Percentiles rank a stretch among this genome's conserved stretches.
These are phyloP conservation scores for Porogramme epimiltina DNA, from an alignment of 1,284 basidiomycete genomes.

Conservation along the genomic window DNA sequence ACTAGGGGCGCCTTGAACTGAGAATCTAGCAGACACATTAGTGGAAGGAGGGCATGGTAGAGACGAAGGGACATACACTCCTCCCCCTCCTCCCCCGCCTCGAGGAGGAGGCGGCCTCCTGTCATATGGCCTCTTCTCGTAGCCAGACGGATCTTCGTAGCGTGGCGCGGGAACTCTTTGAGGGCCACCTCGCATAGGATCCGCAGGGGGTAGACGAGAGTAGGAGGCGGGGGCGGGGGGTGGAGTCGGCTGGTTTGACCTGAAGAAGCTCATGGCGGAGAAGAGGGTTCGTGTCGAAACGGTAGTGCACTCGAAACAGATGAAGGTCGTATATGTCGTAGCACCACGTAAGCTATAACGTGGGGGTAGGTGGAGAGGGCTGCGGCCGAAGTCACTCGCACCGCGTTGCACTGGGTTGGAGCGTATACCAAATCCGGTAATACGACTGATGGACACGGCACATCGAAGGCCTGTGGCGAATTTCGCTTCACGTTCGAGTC, in stretches of 20 bases:
- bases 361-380: too few species aligned
- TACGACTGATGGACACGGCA: too few species aligned
- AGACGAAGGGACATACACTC: conserved; percentile 35
- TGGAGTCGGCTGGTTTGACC: conserved; percentile 7
- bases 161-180: conserved; percentile 3
- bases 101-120: neutral
- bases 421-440: conserved; percentile 1
- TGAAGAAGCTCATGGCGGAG: conserved; percentile 11
- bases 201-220: conserved; percentile 7
- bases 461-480: too few species aligned
- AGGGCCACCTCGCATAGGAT: conserved; percentile 12
- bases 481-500: too few species aligned
- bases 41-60: neutral
- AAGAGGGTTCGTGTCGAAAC: neutral
- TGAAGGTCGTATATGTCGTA: neutral
- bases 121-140: conserved; percentile 5
- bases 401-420: too few species aligned
- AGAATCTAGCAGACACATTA: conserved; percentile 43
- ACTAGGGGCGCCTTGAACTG: conserved; percentile 58
- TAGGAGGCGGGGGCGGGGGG: conserved; percentile 5
- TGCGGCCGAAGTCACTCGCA: too few species aligned
- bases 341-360: neutral
- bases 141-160: conserved; percentile 2
- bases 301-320: too few species aligned
- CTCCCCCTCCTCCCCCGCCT: conserved; percentile 64